Evolutionary conservation across 2,329 filamentous ascomycete genomes (phyloP).

Genomic region (Cladobotryum protrusum): DNA sequence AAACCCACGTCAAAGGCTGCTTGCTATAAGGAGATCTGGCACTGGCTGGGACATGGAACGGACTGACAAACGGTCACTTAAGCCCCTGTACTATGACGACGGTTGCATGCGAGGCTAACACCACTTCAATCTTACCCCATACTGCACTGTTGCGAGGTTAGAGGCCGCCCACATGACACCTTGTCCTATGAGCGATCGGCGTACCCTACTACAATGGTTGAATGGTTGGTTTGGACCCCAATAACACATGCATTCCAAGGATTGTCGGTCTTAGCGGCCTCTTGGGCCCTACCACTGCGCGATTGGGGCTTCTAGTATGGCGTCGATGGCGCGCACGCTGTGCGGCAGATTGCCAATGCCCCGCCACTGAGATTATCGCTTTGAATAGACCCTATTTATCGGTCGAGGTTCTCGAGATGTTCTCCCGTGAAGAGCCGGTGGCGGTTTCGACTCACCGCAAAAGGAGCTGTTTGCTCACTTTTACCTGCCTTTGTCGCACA

Average conservation of each 20-base stretch:
- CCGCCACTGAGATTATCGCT: constrained; percentile 8
- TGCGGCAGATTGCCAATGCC: background rate
- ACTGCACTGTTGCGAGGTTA: too few species aligned
- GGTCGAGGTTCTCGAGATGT: background rate
- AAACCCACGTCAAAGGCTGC: background rate
- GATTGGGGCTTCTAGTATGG: background rate
- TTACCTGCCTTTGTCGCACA: background rate
- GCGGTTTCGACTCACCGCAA: background rate
- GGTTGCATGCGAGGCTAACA: background rate
- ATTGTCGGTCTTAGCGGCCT: constrained; percentile 1
- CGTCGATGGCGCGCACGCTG: constrained; percentile 8
- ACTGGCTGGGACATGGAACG: background rate
- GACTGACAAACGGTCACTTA: constrained; percentile 2
- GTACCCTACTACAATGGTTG: background rate
- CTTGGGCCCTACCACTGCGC: constrained; percentile 2
- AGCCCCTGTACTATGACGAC: constrained; percentile 6
- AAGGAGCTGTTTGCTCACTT: background rate
- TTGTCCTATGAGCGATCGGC: too few species aligned
- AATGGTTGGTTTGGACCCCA: background rate
- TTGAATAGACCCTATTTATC: constrained; percentile 7
- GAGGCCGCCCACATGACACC: too few species aligned
- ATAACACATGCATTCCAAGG: background rate
- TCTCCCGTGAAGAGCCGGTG: background rate
- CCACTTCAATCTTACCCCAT: background rate
- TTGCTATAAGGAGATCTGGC: background rate